Conservation (phyloP, 192 early-diverging fungal genomes). For the Backusella liffmaniae region DNA sequence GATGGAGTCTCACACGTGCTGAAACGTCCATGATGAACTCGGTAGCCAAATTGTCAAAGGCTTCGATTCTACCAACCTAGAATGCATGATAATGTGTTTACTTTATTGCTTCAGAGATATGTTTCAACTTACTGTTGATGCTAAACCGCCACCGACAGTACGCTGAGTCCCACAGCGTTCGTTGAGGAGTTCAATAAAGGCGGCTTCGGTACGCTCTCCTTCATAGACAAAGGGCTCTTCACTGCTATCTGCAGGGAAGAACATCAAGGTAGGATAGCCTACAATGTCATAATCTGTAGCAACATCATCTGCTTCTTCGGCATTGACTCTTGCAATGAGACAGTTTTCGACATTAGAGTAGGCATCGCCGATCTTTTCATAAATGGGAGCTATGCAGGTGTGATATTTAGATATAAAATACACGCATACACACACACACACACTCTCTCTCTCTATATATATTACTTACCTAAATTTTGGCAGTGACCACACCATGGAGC, state of each 20-base stretch:
- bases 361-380: slow-evolving; percentile 81
- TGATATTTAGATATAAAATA: too few relatives aligned
- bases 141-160: slow-evolving; percentile 68
- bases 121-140: slow-evolving; percentile 41
- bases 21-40: slow-evolving; percentile 59
- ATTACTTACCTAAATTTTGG: slow-evolving; percentile 50
- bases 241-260: slow-evolving; percentile 69
- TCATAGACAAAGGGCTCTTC: slow-evolving; percentile 68
- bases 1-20: neutral
- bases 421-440: neutral
- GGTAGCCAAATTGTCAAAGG: slow-evolving; percentile 54
- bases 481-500: slow-evolving; percentile 93
- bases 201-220: slow-evolving; percentile 65
- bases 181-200: slow-evolving; percentile 83
- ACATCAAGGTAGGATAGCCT: slow-evolving; percentile 90
- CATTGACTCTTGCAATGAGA: slow-evolving; percentile 91
- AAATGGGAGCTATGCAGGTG: slow-evolving; percentile 67
- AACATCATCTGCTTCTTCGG: slow-evolving; percentile 62
- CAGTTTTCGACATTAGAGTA: slow-evolving; percentile 78
- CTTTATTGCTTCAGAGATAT: neutral
- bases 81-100: too few relatives aligned
- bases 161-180: slow-evolving; percentile 78
- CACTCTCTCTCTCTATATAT: neutral
- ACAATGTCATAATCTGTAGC: slow-evolving; percentile 61
- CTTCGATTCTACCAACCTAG: slow-evolving; percentile 59